Evolutionary conservation across 768 basidiomycete genomes (phyloP), one percentile per base, ranked within the genome.

Genomic region (Leccinellum rugosiceps): DNA sequence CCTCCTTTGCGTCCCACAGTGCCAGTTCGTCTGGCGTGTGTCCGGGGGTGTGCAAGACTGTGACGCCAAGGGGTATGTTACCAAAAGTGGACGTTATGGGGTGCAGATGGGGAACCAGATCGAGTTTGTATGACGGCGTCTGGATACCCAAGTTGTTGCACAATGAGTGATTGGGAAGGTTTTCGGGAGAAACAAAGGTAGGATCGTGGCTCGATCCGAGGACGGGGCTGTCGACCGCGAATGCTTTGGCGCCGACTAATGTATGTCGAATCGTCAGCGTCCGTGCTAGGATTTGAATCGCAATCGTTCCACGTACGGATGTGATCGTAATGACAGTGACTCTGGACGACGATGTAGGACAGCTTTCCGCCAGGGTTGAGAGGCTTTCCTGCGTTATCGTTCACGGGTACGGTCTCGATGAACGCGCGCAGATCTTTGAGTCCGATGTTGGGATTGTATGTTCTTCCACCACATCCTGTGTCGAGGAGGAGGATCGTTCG

Each of bases 21-120:
- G 81, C 82, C n/a, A 83, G 66, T 61, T 82, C 78, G 68, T 84
- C 84, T 2, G 83, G 83, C 0, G 79, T 83, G 57, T 85, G 83
- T 26, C 83, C 82, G 0, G 83, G 82, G 0, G 81, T 83, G 58
- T 84, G 83, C 54, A 84, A 70, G 55, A 83, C 70, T 3, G 58
- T 73, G 25, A 84, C 59, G 1, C 75, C 76, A 0, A 79, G 66
- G 0, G 73, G 59, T 4, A 65, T 51, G 21, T 49, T 46, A 6
- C 28, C 47, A 31, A 47, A n/a, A 21, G 59, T 65, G 3, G 65
- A 63, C 5, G 61, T 60, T 55, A 82, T 68, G 19, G 55, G 56
- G 52, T 77, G 58, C 17, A 67, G 68, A 61, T 84, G 77, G 8
- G 75, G 74, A 14, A 79, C 77, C n/a, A 83, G 75, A 13, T 60